Evolutionary conservation across 352 stramenopile genomes (phyloP).

Genomic region (Elongisporangium anandrum): DNA sequence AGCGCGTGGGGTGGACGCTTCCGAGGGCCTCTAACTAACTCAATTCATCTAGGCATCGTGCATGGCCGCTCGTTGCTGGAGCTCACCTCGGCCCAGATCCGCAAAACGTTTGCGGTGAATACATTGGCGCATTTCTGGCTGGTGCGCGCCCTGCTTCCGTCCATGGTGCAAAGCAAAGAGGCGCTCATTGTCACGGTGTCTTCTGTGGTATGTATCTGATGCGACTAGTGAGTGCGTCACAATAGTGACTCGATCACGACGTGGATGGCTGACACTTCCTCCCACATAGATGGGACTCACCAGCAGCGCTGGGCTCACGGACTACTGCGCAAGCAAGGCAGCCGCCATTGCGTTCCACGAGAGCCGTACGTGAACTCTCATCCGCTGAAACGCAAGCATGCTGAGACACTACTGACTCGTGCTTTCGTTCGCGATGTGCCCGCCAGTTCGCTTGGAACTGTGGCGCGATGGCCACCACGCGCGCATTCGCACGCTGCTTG

Average conservation of each 20-base stretch:
- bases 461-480: slow-evolving; percentile 39
- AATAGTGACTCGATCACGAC: too few species aligned
- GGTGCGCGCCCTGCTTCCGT: slow-evolving; percentile 48
- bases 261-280: not conserved
- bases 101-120: slow-evolving; percentile 54
- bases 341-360: slow-evolving; percentile 75
- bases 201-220: slow-evolving; percentile 42
- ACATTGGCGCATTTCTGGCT: slow-evolving; percentile 78
- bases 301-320: slow-evolving; percentile 49
- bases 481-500: slow-evolving; percentile 64
- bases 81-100: slow-evolving; percentile 40
- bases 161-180: slow-evolving; percentile 41
- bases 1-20: too few species aligned
- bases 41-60: slow-evolving; percentile 29
- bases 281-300: slow-evolving; percentile 57
- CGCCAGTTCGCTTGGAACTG: slow-evolving; percentile 73
- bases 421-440: not conserved
- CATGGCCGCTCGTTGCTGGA: slow-evolving; percentile 30
- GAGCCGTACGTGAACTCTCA: slow-evolving; percentile 26
- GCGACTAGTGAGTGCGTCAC: not conserved
- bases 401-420: not conserved
- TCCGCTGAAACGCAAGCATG: not conserved
- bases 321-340: slow-evolving; percentile 81
- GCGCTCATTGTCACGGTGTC: slow-evolving; percentile 65
- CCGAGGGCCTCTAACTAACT: not conserved